Evolutionary conservation across 163 green algal genomes (phyloP).

Genomic region (Volvox carteri): DNA sequence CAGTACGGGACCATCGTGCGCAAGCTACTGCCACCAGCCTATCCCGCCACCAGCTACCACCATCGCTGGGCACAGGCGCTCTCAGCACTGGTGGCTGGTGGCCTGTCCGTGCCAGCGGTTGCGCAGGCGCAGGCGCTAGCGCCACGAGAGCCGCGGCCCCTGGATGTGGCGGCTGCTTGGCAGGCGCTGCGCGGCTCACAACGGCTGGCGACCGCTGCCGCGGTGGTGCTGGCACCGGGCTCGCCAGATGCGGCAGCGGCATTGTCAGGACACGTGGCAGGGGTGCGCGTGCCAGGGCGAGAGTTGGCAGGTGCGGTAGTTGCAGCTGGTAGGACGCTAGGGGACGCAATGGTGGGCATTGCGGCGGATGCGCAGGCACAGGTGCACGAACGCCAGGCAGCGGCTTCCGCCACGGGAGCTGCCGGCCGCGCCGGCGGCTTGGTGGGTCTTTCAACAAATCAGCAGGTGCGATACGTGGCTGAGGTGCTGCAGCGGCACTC

Average conservation of each 20-base stretch:
- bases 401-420: not conserved
- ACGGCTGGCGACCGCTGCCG: conserved; percentile 33
- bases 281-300: conserved; percentile 6
- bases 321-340: not conserved
- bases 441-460: not conserved
- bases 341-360: not conserved
- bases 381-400: not conserved
- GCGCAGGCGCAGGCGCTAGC: conserved; percentile 33
- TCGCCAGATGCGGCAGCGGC: not conserved
- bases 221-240: conserved; percentile 13
- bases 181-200: conserved; percentile 52
- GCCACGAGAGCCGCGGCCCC: conserved; percentile 16
- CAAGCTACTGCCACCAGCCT: conserved; percentile 50
- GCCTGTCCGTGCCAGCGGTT: conserved; percentile 26
- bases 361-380: not conserved
- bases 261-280: not conserved
- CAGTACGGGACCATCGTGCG: conserved; percentile 50
- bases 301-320: conserved; percentile 25
- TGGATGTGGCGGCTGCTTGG: conserved; percentile 54
- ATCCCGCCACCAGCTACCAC: conserved; percentile 42
- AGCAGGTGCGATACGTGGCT: not conserved
- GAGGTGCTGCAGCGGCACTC: not conserved
- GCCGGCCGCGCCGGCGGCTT: not conserved
- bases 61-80: conserved; percentile 52
- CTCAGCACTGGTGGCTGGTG: conserved; percentile 29